Percentiles rank a stretch among this genome's conserved stretches.
These are phyloP conservation scores for Phytophthora foliorum DNA, from an alignment of 352 stramenopile genomes.

Conservation along the genomic window DNA sequence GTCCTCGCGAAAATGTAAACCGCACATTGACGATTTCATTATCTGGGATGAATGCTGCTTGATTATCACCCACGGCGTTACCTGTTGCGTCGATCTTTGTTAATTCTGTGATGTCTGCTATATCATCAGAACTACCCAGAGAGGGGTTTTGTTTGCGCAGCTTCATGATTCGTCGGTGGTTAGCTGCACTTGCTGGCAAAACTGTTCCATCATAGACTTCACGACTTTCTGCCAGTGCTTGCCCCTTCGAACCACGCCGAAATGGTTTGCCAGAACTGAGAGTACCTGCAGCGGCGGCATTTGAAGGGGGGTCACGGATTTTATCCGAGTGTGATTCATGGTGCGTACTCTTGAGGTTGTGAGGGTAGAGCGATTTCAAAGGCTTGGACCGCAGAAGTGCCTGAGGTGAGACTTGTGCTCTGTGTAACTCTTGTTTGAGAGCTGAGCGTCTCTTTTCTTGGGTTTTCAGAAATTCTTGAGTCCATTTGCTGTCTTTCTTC, in stretches of 20 bases:
- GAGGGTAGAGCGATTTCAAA: constrained; percentile 31
- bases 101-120: neutral
- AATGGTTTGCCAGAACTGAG: constrained; percentile 12
- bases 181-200: constrained; percentile 50
- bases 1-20: constrained; percentile 63
- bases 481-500: constrained; percentile 80
- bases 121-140: neutral
- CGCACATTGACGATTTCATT: constrained; percentile 59
- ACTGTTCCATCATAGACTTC: neutral
- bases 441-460: constrained; percentile 60
- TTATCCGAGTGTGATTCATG: constrained; percentile 17
- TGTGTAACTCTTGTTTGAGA: constrained; percentile 64
- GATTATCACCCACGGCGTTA: neutral
- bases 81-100: neutral
- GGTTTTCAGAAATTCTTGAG: constrained; percentile 70
- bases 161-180: constrained; percentile 68
- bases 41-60: constrained; percentile 31
- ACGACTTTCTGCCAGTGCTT: constrained; percentile 6
- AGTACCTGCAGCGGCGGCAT: constrained; percentile 3
- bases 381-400: constrained; percentile 40
- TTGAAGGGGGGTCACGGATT: constrained; percentile 5
- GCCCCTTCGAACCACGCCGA: constrained; percentile 25
- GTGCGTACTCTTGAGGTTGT: constrained; percentile 16
- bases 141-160: constrained; percentile 51
- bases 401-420: constrained; percentile 57